Base-by-base conservation (phyloP, 2,329 filamentous ascomycete genomes). In the Diaporthe aspalathi region DNA sequence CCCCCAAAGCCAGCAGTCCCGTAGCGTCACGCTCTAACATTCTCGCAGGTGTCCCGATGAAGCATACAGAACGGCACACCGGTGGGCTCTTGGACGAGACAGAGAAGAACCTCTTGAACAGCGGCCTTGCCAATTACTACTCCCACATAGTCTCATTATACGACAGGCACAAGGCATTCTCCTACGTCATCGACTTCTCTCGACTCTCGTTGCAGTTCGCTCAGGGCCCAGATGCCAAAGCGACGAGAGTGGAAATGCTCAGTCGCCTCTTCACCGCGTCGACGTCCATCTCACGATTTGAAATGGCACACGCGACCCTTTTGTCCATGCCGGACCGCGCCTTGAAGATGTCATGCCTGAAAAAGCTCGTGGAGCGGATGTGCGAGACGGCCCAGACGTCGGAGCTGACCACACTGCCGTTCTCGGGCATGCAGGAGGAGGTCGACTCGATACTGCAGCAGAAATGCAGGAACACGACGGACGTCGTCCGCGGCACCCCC, bases 211-310 rank as follows among this genome's bases (percentile, higher is more conserved):
- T 97, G 52, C 91, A 94, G 76, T 92, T 93, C 73, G 77, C 85
- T 32, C 79, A 81, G 49, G 75, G 74, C 45, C 78, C 75, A 52
- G 78, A 76, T 3, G 80, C 83, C 40, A 77, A 79, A 69, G 75
- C 72, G 32, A 83, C 89, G 71, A 88, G 89, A 72, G 88, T 88
- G 1, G 93, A 97, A 72, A 89, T 98, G 77, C 90, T 97, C 24
- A 92, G 90, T 75, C 92, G 94, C 3, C 87, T 97, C 2, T 98
- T 98, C 84, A 92, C 91, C 73, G 93, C 94, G 22, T 91, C 94
- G 0, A 85, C 96, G 24, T 89, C 93, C 72, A 94, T 92, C 22
- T 93, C 90, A 8, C 91, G 93, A 70, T 98, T 94, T 77, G 90
- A 94, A 72, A 86, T 93, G 50, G 95, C 96, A 0, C 97, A 97